Percentiles rank a stretch among this genome's conserved stretches.
Conservation (phyloP, 2,329 filamentous ascomycete species). For the Nothophoma quercina region DNA sequence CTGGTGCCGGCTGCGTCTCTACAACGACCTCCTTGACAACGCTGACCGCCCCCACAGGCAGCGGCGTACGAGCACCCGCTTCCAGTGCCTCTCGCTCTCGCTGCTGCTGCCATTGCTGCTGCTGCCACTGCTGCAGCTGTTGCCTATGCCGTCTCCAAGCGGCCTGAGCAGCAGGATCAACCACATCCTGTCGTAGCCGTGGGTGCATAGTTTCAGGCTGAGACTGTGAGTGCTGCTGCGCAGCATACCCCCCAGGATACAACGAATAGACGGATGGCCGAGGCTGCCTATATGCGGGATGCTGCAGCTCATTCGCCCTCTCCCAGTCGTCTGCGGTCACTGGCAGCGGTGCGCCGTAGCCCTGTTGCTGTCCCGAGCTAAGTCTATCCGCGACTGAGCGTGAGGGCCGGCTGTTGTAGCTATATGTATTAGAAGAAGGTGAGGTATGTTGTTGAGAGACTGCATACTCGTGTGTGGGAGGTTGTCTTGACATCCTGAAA, state of each 20-base stretch:
- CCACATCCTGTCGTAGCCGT: not conserved
- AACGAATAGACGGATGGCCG: no score
- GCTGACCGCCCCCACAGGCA: not conserved
- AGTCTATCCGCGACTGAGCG: not conserved
- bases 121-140: not conserved
- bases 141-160: not conserved
- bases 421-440: not conserved
- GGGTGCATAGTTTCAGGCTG: not conserved
- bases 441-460: no score
- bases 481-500: not conserved
- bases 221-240: not conserved
- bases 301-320: slow-evolving; percentile 1
- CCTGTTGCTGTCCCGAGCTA: not conserved
- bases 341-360: not conserved
- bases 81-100: no score
- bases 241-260: no score
- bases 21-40: not conserved
- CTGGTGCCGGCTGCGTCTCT: not conserved
- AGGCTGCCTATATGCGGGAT: not conserved
- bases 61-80: not conserved
- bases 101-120: not conserved
- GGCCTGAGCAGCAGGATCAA: not conserved
- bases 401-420: not conserved
- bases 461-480: not conserved
- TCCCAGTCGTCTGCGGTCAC: not conserved